Evolutionary conservation across 106 monocot species (phyloP).

Genomic region (Platanthera zijinensis): DNA sequence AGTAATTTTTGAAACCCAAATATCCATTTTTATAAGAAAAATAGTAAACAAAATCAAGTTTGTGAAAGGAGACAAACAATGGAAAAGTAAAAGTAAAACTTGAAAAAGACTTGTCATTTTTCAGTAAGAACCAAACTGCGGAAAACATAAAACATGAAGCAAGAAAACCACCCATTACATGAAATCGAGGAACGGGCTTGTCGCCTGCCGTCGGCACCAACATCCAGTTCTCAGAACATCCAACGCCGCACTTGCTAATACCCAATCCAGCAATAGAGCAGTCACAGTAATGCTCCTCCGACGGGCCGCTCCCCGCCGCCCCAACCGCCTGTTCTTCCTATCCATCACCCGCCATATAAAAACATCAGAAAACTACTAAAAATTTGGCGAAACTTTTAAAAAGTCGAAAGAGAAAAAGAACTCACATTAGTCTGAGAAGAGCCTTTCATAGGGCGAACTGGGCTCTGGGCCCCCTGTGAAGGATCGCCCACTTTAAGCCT

Average conservation of each 20-base stretch:
- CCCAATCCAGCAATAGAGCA: conserved; percentile 31
- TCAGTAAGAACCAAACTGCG: background rate
- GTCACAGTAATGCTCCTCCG: conserved; percentile 31
- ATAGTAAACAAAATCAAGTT: background rate
- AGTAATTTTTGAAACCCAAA: background rate
- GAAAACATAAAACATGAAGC: background rate
- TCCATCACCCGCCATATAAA: conserved; percentile 6
- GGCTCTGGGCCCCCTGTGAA: conserved; percentile 48
- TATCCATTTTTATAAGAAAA: background rate
- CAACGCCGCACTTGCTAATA: conserved; percentile 27
- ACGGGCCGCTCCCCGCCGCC: conserved; percentile 27
- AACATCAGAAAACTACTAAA: background rate
- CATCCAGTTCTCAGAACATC: conserved; percentile 67
- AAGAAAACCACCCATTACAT: conserved; percentile 33
- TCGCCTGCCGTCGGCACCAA: conserved; percentile 60
- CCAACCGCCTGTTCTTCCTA: conserved; percentile 48
- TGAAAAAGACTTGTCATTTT: background rate
- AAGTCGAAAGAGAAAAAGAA: conserved; percentile 1
- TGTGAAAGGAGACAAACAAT: background rate
- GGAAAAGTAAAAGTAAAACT: background rate
- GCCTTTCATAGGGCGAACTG: conserved; percentile 42
- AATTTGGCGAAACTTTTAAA: background rate
- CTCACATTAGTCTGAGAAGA: conserved; percentile 49
- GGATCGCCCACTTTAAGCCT: conserved; percentile 77
- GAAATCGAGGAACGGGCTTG: conserved; percentile 56